Conservation (phyloP, 352 stramenopile genomes). For the Peronospora tabacina region DNA sequence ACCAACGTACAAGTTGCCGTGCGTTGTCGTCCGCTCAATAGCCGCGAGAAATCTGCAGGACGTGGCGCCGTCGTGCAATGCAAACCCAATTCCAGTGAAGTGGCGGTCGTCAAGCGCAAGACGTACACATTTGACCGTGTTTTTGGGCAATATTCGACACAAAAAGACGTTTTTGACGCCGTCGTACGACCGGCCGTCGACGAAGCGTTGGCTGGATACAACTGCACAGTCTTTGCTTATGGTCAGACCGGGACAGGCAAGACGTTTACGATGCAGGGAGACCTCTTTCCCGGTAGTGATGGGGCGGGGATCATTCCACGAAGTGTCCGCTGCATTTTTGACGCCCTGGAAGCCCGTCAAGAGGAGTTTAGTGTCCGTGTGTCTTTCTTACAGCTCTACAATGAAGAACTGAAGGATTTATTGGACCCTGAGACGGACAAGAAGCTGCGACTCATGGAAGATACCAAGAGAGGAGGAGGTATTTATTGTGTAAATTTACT, state of each 20-base stretch:
- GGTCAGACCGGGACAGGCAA: constrained; percentile 96
- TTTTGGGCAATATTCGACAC: constrained; percentile 92
- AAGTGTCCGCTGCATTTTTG: constrained; percentile 92
- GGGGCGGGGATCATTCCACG: constrained; percentile 92
- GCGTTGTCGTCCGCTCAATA: constrained; percentile 85
- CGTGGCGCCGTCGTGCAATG: constrained; percentile 81
- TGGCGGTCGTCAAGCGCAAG: constrained; percentile 83
- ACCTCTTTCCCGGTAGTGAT: constrained; percentile 79
- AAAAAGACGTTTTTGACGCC: constrained; percentile 94
- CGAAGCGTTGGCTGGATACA: constrained; percentile 93
- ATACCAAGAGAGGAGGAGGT: constrained; percentile 76
- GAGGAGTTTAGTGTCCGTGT: constrained; percentile 92
- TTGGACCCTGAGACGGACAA: constrained; percentile 74
- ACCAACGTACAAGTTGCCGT: constrained; percentile 88
- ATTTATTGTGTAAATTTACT: constrained; percentile 88
- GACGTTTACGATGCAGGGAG: constrained; percentile 98
- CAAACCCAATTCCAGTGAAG: constrained; percentile 76
- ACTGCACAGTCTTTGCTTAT: constrained; percentile 96
- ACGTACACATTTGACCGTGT: constrained; percentile 91
- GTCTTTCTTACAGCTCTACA: constrained; percentile 98
- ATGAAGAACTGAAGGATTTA: constrained; percentile 95
- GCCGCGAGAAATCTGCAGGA: constrained; percentile 72
- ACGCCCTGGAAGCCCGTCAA: constrained; percentile 83
- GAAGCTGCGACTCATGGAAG: constrained; percentile 85
- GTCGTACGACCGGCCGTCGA: constrained; percentile 92